Base-by-base conservation (phyloP, 2,329 filamentous ascomycete genomes). In the Madurella fahalii region DNA sequence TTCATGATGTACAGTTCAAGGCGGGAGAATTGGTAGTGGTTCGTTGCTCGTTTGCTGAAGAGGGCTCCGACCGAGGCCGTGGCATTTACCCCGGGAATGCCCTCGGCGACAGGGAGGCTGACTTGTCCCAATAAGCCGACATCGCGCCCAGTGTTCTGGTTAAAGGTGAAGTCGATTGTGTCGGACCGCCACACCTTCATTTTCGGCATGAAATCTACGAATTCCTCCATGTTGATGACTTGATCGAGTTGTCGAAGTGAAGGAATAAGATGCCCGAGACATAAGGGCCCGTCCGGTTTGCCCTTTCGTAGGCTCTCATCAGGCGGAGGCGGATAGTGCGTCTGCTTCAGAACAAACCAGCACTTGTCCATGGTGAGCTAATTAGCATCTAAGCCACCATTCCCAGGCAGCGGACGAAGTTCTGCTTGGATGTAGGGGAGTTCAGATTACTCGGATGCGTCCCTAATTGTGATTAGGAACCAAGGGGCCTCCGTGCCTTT, bases 361-460 rank as follows among this genome's bases (percentile, higher is more conserved):
- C 42, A 42, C 25, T 50, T 54, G 5, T 54, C 47, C 53, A 58
- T 41, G 34, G 44, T n/a, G 20, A 44, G n/a, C 25, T 25, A n/a
- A n/a, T n/a, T n/a, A 25, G 25, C 4, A 25, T 25, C 3, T 25
- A 25, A 25, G 25, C 25, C 25, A n/a, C 25, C 25, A 25, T 25
- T n/a, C n/a, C 25, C 3, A 25, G 25, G 25, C 25, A 25, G 25
- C 7, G 25, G 25, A 25, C 4, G 25, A 25, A 25, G 25, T 7
- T 25, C 25, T 25, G 25, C 25, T 4, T 7, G 25, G 7, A 25
- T 3, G 25, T 25, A 7, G 25, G 25, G 25, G 25, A 7, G 25
- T 7, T 25, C 7, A 25, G 25, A 25, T 25, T 25, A 25, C 25
- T 25, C 4, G 7, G 25, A 7, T 25, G 25, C 25, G 3, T 25